Base-by-base conservation (phyloP, 345 rosid genomes). In the Citrus trifoliata region DNA sequence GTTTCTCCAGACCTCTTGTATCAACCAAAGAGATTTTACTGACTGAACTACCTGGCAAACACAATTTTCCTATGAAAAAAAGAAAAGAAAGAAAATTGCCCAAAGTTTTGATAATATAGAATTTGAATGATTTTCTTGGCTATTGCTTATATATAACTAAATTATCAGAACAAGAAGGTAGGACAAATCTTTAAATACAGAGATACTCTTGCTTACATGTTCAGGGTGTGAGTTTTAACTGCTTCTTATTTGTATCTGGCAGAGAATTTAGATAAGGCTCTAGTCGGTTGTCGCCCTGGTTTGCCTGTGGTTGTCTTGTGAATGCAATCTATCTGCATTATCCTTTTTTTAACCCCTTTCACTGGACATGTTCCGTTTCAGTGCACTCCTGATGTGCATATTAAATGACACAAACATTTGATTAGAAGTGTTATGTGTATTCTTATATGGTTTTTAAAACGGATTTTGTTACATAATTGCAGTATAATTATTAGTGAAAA, bases 401-500 rank as follows among this genome's bases (percentile, higher is more conserved):
- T 5, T 7, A 63, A 38, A 63, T 63, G n/a, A 40, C 46, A 10
- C 65, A 58, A 32, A 61, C n/a, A 40, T 74, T 51, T 59, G 18
- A 56, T 66, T n/a, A 40, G 67, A 55, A 46, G 75, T 63, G 13
- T 67, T 19, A 4, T 58, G 56, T 12, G 27, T 78, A 38, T 40
- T 63, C 2, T 73, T 28, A 65, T 14, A 61, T 46, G 56, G 42
- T 27, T 70, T 78, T 82, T 70, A 35, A 79, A 53, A 79, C 71
- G 76, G 2, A 82, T 60, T 22, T 48, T 80, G 72, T 62, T 32
- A 56, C 64, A 68, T 21, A 79, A 62, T 86, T 73, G 82, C 90
- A 95, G 98, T 76, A 79, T 95, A 76, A 73, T 67, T 75, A 88
- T 92, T 58, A 83, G 48, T 67, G 86, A 83, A 80, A 79, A 85